Conservation (phyloP, 2,329 filamentous ascomycete species). For the Fusarium coffeatum region DNA sequence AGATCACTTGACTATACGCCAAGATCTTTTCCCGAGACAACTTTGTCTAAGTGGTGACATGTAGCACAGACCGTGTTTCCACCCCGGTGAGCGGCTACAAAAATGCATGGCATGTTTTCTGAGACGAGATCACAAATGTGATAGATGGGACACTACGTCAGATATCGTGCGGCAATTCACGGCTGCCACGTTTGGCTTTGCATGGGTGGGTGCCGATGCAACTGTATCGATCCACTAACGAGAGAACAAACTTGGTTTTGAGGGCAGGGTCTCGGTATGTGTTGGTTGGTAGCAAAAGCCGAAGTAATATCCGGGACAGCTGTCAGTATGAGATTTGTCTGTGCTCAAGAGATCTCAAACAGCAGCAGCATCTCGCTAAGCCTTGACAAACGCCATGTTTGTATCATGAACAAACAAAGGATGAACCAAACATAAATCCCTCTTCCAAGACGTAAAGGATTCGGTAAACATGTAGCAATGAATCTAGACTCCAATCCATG, state of each 20-base stretch:
- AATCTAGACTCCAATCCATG: background rate
- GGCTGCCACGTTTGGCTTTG: constrained; percentile 7
- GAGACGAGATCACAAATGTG: background rate
- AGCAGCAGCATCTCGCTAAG: background rate
- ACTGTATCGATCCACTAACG: background rate
- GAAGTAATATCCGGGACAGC: background rate
- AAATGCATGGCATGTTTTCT: constrained; percentile 1
- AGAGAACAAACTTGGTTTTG: background rate
- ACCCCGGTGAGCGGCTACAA: constrained; percentile 22
- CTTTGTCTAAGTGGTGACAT: background rate
- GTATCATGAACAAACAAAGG: background rate
- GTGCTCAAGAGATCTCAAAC: background rate
- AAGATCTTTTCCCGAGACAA: background rate
- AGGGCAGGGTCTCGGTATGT: background rate
- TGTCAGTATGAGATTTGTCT: background rate
- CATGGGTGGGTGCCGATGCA: background rate
- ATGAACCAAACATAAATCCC: no score
- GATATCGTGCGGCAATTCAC: background rate
- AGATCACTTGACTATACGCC: background rate
- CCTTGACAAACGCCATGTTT: background rate
- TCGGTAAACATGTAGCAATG: background rate
- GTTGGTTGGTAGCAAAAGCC: background rate
- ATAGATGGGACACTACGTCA: constrained; percentile 9
- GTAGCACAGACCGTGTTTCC: constrained; percentile 23
- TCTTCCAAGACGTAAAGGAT: background rate